Evolutionary conservation across 1,139 yeast species (phyloP), one percentile per base, ranked within the genome.

Genomic region (Suhomyces kunorum): DNA sequence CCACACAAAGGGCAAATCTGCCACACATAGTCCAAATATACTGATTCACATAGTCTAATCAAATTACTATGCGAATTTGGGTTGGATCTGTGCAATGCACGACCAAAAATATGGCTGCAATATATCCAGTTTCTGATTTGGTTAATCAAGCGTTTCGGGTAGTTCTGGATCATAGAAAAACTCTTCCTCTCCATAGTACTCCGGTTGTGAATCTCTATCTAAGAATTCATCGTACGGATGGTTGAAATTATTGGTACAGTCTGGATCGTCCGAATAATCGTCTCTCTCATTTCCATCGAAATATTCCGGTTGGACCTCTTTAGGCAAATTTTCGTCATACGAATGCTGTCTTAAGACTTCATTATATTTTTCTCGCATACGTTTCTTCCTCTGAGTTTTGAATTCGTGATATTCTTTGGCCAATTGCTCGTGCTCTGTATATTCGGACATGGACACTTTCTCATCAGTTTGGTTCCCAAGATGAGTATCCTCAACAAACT

Each of bases 1-100:
- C 76, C 14, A 68, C 55, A 29, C 70, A 72, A 36, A 68, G 50
- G 3, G 76, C 70, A 47, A 63, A 71, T n/a, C 77, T 14, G 34
- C 34, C 34, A 14, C 34, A 31, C 34, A 31, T 31, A 5, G n/a
- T 14, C 13, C 5, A 25, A 8, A 3, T 11, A n/a, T n/a, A n/a
- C 11, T 6, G 29, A 26, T 26, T 6, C 13, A 6, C 13, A 26
- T 12, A 28, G 5, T 18, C 3, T 9, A 16, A 18, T 29, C 25
- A 12, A 12, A 6, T 18, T 19, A 8, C 9, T 28, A 8, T 5
- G 6, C 16, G 18, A 8, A 7, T 28, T 12, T 11, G 4, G 7
- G 3, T n/a, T 6, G 7, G 17, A 4, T 3, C 8, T 29, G 32
- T 8, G 25, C 15, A 19, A 29, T 15, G 16, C 32, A 29, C 23